Evolutionary conservation across 192 early-diverging fungal species (phyloP), one percentile per base, ranked within the genome.

Genomic region (Rhizoclosmatium sp.): DNA sequence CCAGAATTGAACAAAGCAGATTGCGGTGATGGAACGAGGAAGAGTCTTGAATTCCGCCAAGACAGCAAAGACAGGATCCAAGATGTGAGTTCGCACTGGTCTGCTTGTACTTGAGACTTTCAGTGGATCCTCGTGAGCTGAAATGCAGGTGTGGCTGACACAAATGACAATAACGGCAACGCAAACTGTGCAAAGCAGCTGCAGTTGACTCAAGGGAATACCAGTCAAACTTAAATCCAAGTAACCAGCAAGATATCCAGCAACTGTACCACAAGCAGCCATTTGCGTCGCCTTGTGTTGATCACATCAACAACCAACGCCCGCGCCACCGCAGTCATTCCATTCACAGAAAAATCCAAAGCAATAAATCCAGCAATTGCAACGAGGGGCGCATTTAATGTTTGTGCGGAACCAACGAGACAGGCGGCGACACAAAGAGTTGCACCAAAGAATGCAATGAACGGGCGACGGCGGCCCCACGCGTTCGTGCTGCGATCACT

Each of bases 271-370:
- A 2, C 93, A 59, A 31, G 93, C 93, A 21, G 93, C 87, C 93
- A 98, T 95, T 31, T 94, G 89, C 10, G 91, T 92, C 1, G 94
- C 95, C 5, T 16, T 7, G 51, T 54, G 51, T 54, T 54, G 51
- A 16, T 7, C 46, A 92, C 89, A 78, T 99, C 97, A 39, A 98
- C 89, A 46, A 97, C 93, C 19, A 99, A 83, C 14, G 95, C 92
- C 7, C 97, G 92, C 70, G 91, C 91, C 41, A 89, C 87, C 4
- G 96, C 95, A 78, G 94, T 93, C 7, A 97, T 92, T 5, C 92
- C 92, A 81, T 99, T 99, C 71, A 99, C 88, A 0, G 95, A 91
- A 85, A 99, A 98, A 82, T 99, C 97, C 23, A 99, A 80, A n/a
- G 5, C 9, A 16, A 54, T 54, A 77, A 98, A 97, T 9, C 91